Percentiles rank a stretch among this genome's conserved stretches.
phyloP scores from a whole-genome alignment of 345 rosid species.

The Zanthoxylum bungeanum region DNA sequence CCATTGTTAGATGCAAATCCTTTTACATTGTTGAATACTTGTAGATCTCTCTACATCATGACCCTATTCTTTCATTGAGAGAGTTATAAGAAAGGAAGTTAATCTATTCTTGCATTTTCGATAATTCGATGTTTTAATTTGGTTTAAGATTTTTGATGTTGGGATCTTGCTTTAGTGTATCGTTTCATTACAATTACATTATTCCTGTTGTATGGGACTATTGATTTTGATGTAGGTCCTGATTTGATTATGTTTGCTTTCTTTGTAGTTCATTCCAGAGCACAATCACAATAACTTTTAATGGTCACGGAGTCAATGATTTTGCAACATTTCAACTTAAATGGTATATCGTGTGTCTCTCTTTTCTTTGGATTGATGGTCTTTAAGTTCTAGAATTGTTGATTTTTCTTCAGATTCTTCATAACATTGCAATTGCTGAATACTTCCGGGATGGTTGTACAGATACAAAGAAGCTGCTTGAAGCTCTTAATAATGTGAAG shows the following conservation, averaged over 20 bases:
- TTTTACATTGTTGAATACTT: background rate
- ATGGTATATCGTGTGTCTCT: background rate
- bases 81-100: no score
- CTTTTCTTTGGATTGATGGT: background rate
- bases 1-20: background rate
- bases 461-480: slow-evolving; percentile 68
- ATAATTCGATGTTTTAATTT: background rate
- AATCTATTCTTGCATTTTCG: no score
- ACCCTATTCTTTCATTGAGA: background rate
- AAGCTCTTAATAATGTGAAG: slow-evolving; percentile 67
- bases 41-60: background rate
- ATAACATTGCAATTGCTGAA: slow-evolving; percentile 84
- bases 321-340: background rate
- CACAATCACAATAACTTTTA: background rate
- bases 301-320: background rate
- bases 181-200: background rate
- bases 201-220: background rate
- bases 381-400: slow-evolving; percentile 19
- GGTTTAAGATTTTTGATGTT: background rate
- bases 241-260: background rate
- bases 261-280: background rate
- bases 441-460: slow-evolving; percentile 71
- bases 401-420: slow-evolving; percentile 58
- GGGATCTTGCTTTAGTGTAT: background rate
- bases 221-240: background rate